phyloP scores from a whole-genome alignment of 352 stramenopile genomes.

The Globisporangium middletonii region DNA sequence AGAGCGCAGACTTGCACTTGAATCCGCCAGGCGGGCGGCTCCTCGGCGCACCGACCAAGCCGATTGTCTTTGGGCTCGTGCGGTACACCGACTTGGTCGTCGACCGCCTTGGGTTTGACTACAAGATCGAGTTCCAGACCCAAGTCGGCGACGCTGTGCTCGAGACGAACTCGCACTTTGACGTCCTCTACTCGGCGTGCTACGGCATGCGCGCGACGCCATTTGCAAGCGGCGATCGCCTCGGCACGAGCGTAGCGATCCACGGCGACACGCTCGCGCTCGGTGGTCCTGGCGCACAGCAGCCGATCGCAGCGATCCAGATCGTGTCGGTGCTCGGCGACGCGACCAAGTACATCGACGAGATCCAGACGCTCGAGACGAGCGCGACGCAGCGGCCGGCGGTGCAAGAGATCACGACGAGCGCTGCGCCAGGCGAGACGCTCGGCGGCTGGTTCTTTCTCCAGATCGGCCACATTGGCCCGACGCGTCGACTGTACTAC shows the following conservation, averaged over 20 bases:
- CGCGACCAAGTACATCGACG: slow-evolving; percentile 44
- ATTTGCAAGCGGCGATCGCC: slow-evolving; percentile 43
- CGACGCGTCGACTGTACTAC: slow-evolving; percentile 51
- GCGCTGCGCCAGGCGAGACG: slow-evolving; percentile 50
- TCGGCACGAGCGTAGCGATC: slow-evolving; percentile 66
- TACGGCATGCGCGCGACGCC: slow-evolving; percentile 62
- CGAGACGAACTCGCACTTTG: slow-evolving; percentile 44
- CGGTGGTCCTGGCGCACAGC: slow-evolving; percentile 48
- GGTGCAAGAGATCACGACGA: slow-evolving; percentile 67
- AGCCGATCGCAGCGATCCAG: slow-evolving; percentile 62
- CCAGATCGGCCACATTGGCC: slow-evolving; percentile 41
- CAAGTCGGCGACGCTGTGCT: slow-evolving; percentile 33
- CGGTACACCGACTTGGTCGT: slow-evolving; percentile 70
- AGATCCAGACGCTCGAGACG: slow-evolving; percentile 66
- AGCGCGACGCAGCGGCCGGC: slow-evolving; percentile 46
- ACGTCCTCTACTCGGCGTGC: slow-evolving; percentile 65
- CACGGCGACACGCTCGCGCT: slow-evolving; percentile 62
- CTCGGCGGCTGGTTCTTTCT: slow-evolving; percentile 73
- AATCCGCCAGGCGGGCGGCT: slow-evolving; percentile 68
- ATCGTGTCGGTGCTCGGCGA: slow-evolving; percentile 56
- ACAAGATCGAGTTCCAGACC: slow-evolving; percentile 52
- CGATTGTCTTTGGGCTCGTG: slow-evolving; percentile 52
- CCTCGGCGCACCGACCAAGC: slow-evolving; percentile 28
- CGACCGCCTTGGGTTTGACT: slow-evolving; percentile 64
- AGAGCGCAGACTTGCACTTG: slow-evolving; percentile 63